Base-by-base conservation (phyloP, 768 basidiomycete species). In the Xerocomellus chrysenteron region DNA sequence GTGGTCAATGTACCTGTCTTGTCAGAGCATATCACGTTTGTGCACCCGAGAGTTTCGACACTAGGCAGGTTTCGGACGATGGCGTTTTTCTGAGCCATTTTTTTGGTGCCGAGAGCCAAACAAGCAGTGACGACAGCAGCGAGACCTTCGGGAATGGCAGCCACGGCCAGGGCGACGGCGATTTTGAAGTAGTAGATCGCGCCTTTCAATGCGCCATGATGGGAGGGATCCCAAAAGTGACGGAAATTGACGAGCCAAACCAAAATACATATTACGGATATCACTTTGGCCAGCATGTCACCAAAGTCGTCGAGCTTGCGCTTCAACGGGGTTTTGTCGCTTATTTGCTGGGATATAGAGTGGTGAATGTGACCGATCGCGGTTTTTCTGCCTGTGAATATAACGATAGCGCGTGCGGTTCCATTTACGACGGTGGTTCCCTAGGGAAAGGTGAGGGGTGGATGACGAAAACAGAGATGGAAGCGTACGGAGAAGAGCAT, bases 131-230 rank as follows among this genome's bases (percentile, higher is more conserved):
- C 97, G 56, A 99, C 96, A 49, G 94, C 95, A 36, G 96, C 94
- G n/a, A 99, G 76, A 56, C 96, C 96, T 74, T 99, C 96, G 0
- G 97, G 96, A 68, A 98, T 99, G 40, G 96, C 96, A 55, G 96
- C 96, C 40, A 99, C 96, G n/a, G 97, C 96, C 44, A 99, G 79
- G 5, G 97, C 94, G 43, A 99, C 97, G 36, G 96, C 96, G 68
- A 99, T 98, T 77, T 99, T 99, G 82, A 99, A 92, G 76, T 99
- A 99, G 73, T 98, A 98, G 51, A 99, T 84, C 0, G 96, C 96
- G 41, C 96, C 96, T 70, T 94, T 94, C 66, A 98, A 78, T 45
- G 76, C 84, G 47, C 95, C 92, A 61, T 90, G 90, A 68, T 99
- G 96, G 26, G 90, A 83, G 4, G 96, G 94, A 68, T 99, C 96